Evolutionary conservation across 306 rosid species (phyloP).

Genomic region (Cicer bijugum): DNA sequence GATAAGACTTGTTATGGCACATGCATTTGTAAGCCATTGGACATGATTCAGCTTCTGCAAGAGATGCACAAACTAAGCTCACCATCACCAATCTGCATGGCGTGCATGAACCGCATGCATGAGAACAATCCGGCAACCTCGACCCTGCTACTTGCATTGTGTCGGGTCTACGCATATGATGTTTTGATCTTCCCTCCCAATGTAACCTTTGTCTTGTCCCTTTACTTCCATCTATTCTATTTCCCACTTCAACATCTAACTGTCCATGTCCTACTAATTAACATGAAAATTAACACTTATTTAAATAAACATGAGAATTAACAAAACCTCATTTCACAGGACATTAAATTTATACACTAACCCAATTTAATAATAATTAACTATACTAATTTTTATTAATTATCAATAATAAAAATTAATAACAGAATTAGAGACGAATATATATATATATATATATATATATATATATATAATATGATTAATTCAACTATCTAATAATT

Average conservation of each 20-base stretch:
- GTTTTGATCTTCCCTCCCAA: slow-evolving; percentile 33
- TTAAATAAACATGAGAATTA: neutral
- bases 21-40: slow-evolving; percentile 96
- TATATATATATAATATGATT: too few relatives aligned
- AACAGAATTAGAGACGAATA: too few relatives aligned
- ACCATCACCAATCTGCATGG: slow-evolving; percentile 82
- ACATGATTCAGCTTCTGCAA: slow-evolving; percentile 81
- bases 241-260: neutral
- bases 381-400: neutral
- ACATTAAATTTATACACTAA: neutral
- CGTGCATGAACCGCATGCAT: slow-evolving; percentile 81
- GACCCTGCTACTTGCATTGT: slow-evolving; percentile 77
- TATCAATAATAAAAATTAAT: too few relatives aligned
- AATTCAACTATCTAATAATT: neutral
- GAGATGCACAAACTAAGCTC: slow-evolving; percentile 73
- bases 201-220: neutral
- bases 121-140: slow-evolving; percentile 79
- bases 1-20: slow-evolving; percentile 81
- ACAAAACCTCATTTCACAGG: neutral
- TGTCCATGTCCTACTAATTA: slow-evolving; percentile 25
- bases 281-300: neutral
- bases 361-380: neutral
- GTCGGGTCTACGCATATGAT: slow-evolving; percentile 41
- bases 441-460: too few relatives aligned
- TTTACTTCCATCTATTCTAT: slow-evolving; percentile 21